Conservation (phyloP, 1,284 basidiomycete genomes). For the Ustilago esculenta region DNA sequence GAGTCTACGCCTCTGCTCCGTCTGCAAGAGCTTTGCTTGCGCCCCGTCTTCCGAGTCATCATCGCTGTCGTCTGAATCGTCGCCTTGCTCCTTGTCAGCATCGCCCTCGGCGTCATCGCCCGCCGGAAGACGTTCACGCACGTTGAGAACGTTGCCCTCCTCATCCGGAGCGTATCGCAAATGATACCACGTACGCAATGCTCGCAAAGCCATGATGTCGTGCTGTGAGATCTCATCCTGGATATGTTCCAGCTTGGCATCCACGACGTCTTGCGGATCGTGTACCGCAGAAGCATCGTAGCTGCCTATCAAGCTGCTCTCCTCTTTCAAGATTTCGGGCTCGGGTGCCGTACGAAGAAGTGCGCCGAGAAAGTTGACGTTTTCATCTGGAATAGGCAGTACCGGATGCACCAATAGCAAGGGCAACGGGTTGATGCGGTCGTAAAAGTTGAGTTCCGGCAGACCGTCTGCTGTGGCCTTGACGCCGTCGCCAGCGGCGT, state of each 20-base stretch:
- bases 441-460: conserved; percentile 50
- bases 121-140: conserved; percentile 37
- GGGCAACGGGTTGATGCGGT: conserved; percentile 43
- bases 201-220: conserved; percentile 42
- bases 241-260: conserved; percentile 24
- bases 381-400: conserved; percentile 49
- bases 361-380: conserved; percentile 57
- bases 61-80: conserved; percentile 17
- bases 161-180: conserved; percentile 50
- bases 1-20: conserved; percentile 19
- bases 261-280: conserved; percentile 4
- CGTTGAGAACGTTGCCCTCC: conserved; percentile 52
- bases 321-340: conserved; percentile 39
- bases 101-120: conserved; percentile 35
- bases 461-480: conserved; percentile 41
- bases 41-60: conserved; percentile 38
- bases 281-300: conserved; percentile 27
- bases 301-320: conserved; percentile 31
- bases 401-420: conserved; percentile 49
- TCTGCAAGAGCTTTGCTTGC: conserved; percentile 6
- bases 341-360: conserved; percentile 58
- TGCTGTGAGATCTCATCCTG: conserved; percentile 43
- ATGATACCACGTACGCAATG: conserved; percentile 55
- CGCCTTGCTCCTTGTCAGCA: conserved; percentile 35
- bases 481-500: conserved; percentile 26